Conservation (phyloP, 306 rosid genomes). For the Quercus engelmannii region DNA sequence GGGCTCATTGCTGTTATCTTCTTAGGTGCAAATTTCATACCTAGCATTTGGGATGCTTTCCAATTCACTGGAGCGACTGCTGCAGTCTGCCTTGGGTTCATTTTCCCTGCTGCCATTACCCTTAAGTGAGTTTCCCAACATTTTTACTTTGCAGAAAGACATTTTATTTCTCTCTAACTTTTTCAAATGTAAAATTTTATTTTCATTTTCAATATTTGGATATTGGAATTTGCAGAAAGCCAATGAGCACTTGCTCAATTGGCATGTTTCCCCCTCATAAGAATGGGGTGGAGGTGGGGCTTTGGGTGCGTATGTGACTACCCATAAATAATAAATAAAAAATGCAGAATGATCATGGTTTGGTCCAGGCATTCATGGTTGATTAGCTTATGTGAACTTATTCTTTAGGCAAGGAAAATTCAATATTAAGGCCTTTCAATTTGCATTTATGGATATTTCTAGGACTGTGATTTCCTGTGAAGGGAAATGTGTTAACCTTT, state of each 20-base stretch:
- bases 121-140: conserved; percentile 28
- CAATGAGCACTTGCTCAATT: background rate
- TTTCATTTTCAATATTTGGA: background rate
- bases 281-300: background rate
- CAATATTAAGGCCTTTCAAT: background rate
- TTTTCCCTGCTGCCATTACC: conserved; percentile 43
- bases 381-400: background rate
- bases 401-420: background rate
- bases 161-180: background rate
- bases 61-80: conserved; percentile 54
- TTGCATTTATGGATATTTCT: background rate
- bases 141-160: background rate
- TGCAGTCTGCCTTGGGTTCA: conserved; percentile 46
- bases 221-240: background rate
- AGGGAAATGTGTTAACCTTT: background rate
- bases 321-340: background rate
- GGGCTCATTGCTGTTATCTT: conserved; percentile 29
- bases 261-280: background rate
- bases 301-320: background rate
- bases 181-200: background rate
- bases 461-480: background rate
- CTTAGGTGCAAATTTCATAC: conserved; percentile 53
- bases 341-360: background rate
- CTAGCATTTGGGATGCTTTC: conserved; percentile 67
- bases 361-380: background rate